Evolutionary conservation across 164 flowering plant genomes (phyloP).

Genomic region (Vitis labrusca): DNA sequence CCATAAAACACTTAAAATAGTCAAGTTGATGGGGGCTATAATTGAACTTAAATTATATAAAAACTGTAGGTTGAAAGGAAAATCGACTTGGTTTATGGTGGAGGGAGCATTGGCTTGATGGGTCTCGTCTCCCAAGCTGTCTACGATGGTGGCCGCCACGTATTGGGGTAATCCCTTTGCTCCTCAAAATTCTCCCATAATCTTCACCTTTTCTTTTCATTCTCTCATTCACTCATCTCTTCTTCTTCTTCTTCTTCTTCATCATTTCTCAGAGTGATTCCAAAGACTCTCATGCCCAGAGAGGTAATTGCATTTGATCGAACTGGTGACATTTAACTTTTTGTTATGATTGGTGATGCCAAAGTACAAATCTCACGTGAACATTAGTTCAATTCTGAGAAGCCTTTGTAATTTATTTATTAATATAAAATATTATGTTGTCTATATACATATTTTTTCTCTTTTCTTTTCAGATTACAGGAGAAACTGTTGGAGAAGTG

Average conservation of each 20-base stretch:
- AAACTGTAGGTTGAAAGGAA: conserved; percentile 49
- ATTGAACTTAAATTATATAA: background rate
- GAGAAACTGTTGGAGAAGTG: conserved; percentile 78
- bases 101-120: conserved; percentile 80
- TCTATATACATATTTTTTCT: background rate
- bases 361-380: background rate
- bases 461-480: conserved; percentile 48
- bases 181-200: background rate
- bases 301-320: conserved; percentile 42
- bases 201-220: background rate
- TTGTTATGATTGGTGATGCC: no score
- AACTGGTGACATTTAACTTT: no score
- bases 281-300: conserved; percentile 73
- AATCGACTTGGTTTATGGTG: conserved; percentile 81
- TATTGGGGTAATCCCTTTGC: conserved; percentile 45
- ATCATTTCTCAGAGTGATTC: conserved; percentile 54
- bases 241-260: background rate
- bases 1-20: background rate
- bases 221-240: background rate
- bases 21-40: background rate
- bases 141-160: conserved; percentile 82
- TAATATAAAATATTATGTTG: background rate
- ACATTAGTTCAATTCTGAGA: background rate
- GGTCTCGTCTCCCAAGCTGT: conserved; percentile 84
- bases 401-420: background rate